Conservation (phyloP, 2,329 filamentous ascomycete genomes). For the Cadophora sp. region DNA sequence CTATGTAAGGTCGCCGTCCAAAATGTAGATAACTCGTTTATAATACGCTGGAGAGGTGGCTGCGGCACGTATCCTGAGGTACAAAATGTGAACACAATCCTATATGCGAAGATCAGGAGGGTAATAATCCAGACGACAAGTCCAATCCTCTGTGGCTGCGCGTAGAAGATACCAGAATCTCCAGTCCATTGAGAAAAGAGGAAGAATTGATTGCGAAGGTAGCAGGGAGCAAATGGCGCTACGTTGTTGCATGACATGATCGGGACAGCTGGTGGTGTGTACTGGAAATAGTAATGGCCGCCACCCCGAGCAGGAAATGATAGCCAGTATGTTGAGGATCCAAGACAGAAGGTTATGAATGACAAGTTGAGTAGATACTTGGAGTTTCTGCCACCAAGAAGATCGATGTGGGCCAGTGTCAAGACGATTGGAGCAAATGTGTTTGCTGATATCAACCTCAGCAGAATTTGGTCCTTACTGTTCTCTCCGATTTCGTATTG, state of each 20-base stretch:
- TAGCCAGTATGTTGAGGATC: conserved; percentile 17
- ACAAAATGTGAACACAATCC: conserved; percentile 7
- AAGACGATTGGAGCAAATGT: conserved; percentile 24
- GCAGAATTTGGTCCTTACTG: conserved; percentile 18
- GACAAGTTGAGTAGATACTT: conserved; percentile 10
- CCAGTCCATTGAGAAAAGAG: conserved; percentile 6
- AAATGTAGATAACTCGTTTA: neutral
- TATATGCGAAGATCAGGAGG: conserved; percentile 6
- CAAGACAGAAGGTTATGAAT: conserved; percentile 1
- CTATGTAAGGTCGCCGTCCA: neutral
- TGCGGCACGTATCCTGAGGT: neutral
- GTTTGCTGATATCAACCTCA: conserved; percentile 22
- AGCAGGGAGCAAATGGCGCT: conserved; percentile 25
- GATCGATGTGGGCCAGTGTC: conserved; percentile 21
- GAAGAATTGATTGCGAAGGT: conserved; percentile 18
- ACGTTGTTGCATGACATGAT: conserved; percentile 17
- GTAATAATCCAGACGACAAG: conserved; percentile 22
- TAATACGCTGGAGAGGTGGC: neutral
- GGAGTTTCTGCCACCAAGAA: conserved; percentile 19
- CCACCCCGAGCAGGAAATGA: neutral
- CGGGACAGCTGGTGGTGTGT: neutral
- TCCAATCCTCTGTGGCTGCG: neutral
- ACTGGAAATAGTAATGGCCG: neutral
- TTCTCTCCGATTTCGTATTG: neutral
- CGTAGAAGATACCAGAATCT: conserved; percentile 11